Evolutionary conservation across 139 green algal species (phyloP).

Genomic region (Auxenochlorella protothecoides): DNA sequence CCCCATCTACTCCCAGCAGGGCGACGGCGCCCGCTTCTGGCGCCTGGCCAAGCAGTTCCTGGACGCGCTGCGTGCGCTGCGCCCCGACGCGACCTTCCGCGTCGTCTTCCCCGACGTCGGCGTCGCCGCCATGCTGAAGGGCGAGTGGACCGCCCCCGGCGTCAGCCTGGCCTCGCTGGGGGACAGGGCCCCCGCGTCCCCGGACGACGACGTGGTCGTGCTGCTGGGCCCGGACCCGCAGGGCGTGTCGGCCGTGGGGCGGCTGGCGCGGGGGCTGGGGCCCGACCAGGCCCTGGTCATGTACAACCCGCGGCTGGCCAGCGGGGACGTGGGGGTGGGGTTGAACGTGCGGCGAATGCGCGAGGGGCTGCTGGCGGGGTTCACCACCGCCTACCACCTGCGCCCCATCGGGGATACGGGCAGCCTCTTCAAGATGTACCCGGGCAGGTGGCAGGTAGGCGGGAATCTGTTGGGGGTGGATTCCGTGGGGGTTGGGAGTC

Average conservation of each 20-base stretch:
- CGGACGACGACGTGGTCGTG: constrained; percentile 71
- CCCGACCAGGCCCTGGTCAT: constrained; percentile 55
- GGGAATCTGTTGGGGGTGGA: not conserved
- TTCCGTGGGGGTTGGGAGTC: not conserved
- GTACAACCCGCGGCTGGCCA: constrained; percentile 84
- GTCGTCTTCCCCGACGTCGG: constrained; percentile 85
- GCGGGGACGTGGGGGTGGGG: constrained; percentile 87
- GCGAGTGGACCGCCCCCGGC: constrained; percentile 51
- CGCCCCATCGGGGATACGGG: constrained; percentile 67
- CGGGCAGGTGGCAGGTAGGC: constrained; percentile 62
- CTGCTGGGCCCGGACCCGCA: constrained; percentile 69
- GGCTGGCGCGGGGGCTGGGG: not conserved
- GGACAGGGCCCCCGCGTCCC: constrained; percentile 40
- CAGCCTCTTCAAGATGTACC: constrained; percentile 59
- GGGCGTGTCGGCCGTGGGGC: constrained; percentile 14
- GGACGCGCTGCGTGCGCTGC: constrained; percentile 34
- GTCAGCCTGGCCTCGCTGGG: constrained; percentile 67
- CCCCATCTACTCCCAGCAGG: constrained; percentile 73
- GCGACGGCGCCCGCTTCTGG: constrained; percentile 75
- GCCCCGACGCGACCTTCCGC: constrained; percentile 2
- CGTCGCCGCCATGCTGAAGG: constrained; percentile 79
- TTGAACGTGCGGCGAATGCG: constrained; percentile 78
- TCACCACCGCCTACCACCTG: constrained; percentile 78
- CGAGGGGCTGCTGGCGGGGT: constrained; percentile 64
- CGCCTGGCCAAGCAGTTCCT: constrained; percentile 66